Base-by-base conservation (phyloP, 148 eudicot genomes). In the Rhododendron molle region DNA sequence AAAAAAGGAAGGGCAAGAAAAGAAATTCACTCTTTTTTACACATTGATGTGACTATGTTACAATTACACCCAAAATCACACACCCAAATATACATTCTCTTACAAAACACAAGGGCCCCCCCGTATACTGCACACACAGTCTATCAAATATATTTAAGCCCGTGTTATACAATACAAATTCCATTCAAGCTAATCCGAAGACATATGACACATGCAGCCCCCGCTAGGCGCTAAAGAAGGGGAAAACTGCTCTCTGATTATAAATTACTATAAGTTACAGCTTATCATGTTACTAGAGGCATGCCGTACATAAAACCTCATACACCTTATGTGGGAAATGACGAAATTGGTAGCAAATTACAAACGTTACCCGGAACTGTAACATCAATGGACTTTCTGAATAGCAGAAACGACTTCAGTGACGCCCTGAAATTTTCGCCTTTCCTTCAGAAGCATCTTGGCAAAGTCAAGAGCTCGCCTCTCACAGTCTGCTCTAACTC, bases 381-480 rank as follows among this genome's bases (percentile, higher is more conserved):
- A 47, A 80, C 73, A 89, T 67, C 80, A 67, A 83, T 88, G 89
- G 80, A 49, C 74, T 69, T 85, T 71, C 81, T 90, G 83, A 46
- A 93, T 92, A 71, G 91, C 90, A 23, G 92, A 88, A 87, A 94
- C 85, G 10, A 95, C 95, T 85, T 96, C 95, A 34, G 67, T 50
- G 34, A 96, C 92, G 83, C 87, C 84, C n/a, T 85, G 86, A 87
- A 92, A 91, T 81, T 86, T 91, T 67, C 88, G 85, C 81, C 99
- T 89, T 81, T 93, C 91, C 89, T 95, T 96, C 86, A 95, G 72
- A 54, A 96, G 92, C 83, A 87, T 81, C 90, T 94, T 96, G 21
- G 99, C 99, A 81, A 92, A 92, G 88, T 96, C 80, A 26, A 96
- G 98, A 52, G 99, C 98, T 84, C 87, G 90, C 81, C 93, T 92